A percentile compares a stretch with the other conserved stretches of the same genome.
These are phyloP conservation scores for Quercus berberidifolia DNA, from an alignment of 306 rosid genomes.

Conservation along the genomic window DNA sequence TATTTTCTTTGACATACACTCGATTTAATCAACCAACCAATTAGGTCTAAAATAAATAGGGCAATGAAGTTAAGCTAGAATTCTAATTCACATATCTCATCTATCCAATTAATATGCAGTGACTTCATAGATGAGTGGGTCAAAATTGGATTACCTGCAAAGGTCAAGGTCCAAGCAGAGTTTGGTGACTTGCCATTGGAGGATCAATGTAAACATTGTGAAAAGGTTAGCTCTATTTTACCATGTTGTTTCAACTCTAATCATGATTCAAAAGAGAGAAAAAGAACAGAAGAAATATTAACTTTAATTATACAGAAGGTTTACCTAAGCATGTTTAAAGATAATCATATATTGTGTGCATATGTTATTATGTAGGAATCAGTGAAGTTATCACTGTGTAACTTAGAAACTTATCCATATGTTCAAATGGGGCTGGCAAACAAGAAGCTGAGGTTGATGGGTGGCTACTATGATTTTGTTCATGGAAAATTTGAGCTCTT, in stretches of 20 bases:
- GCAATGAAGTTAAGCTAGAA: not conserved
- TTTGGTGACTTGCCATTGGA: not conserved
- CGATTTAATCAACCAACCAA: too few relatives aligned
- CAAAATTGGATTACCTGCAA: slow-evolving; percentile 53
- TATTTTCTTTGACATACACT: not conserved
- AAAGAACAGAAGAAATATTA: not conserved
- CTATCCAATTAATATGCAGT: slow-evolving; percentile 31
- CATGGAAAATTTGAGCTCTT: slow-evolving; percentile 49
- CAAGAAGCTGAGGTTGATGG: slow-evolving; percentile 25
- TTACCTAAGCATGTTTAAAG: not conserved
- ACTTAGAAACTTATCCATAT: slow-evolving; percentile 52
- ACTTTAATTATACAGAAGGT: not conserved
- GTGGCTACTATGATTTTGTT: slow-evolving; percentile 65
- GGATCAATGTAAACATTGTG: slow-evolving; percentile 35
- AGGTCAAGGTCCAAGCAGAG: slow-evolving; percentile 30
- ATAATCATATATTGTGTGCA: not conserved
- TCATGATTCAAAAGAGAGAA: not conserved
- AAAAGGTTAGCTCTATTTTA: slow-evolving; percentile 26
- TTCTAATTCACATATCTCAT: not conserved
- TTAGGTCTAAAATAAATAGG: not conserved
- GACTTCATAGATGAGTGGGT: slow-evolving; percentile 79
- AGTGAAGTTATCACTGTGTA: slow-evolving; percentile 52
- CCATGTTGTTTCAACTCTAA: not conserved
- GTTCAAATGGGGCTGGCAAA: slow-evolving; percentile 25
- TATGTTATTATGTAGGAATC: slow-evolving; percentile 47